phyloP scores from a whole-genome alignment of 805 yeast genomes.

The Zygosaccharomyces pseudorouxii region DNA sequence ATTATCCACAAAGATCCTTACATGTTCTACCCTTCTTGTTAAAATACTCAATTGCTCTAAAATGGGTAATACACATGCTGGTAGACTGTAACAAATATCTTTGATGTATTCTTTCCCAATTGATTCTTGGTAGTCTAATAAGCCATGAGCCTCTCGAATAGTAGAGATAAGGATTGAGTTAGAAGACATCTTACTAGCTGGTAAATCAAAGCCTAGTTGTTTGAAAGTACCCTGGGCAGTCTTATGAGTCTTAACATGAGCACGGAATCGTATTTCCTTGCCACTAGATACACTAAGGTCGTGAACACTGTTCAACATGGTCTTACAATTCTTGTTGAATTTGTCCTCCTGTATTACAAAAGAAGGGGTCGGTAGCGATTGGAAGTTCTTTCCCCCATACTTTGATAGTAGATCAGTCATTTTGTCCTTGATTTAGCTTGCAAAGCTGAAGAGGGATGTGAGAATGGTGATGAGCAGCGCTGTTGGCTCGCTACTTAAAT shows the following conservation, averaged over 20 bases:
- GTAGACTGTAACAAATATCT: conserved; percentile 57
- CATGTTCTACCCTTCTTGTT: conserved; percentile 38
- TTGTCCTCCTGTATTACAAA: conserved; percentile 39
- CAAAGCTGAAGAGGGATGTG: not conserved
- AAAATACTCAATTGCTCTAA: conserved; percentile 46
- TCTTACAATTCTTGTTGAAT: conserved; percentile 42
- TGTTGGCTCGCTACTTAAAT: no score
- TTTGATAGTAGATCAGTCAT: conserved; percentile 17
- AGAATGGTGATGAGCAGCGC: no score
- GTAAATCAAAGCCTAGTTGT: conserved; percentile 46
- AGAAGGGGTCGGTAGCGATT: conserved; percentile 45
- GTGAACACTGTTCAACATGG: conserved; percentile 46
- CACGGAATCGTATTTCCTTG: conserved; percentile 44
- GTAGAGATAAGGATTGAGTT: conserved; percentile 64
- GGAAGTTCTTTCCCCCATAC: conserved; percentile 36
- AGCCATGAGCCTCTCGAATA: conserved; percentile 56
- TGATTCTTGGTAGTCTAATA: conserved; percentile 34
- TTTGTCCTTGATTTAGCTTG: not conserved
- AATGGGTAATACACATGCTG: conserved; percentile 47
- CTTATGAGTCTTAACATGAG: conserved; percentile 76
- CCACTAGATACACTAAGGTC: conserved; percentile 32
- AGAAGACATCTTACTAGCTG: conserved; percentile 34
- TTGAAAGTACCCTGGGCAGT: conserved; percentile 52
- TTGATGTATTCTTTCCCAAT: conserved; percentile 29
- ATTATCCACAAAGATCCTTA: conserved; percentile 60